Percentiles rank a stretch among this genome's conserved stretches.
phyloP scores from a whole-genome alignment of 805 yeast species.

The Metahyphopichia silvanorum region DNA sequence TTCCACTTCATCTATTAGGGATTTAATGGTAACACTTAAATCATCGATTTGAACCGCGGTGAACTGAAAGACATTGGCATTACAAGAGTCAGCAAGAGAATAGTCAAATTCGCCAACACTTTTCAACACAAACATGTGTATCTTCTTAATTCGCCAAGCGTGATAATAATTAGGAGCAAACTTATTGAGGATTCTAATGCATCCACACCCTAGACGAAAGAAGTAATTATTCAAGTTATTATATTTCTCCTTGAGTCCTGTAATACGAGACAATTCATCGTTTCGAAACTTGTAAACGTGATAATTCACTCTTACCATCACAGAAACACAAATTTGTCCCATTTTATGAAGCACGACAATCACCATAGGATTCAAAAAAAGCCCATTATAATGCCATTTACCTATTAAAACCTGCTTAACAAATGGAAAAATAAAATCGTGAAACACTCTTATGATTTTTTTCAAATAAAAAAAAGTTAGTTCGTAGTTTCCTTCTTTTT shows the following conservation, averaged over 20 bases:
- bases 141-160: slow-evolving; percentile 63
- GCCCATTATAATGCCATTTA: slow-evolving; percentile 29
- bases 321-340: slow-evolving; percentile 21
- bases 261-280: too few species aligned
- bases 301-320: slow-evolving; percentile 11
- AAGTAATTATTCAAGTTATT: slow-evolving; percentile 1
- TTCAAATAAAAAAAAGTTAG: slow-evolving; percentile 31
- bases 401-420: slow-evolving; percentile 21
- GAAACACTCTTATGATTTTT: slow-evolving; percentile 16
- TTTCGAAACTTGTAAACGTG: too few species aligned
- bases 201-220: slow-evolving; percentile 5
- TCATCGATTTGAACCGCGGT: slow-evolving; percentile 10
- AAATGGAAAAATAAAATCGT: slow-evolving; percentile 18
- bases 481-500: slow-evolving; percentile 18
- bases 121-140: slow-evolving; percentile 28
- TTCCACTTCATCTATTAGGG: slow-evolving; percentile 2
- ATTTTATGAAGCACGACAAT: slow-evolving; percentile 37
- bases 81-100: slow-evolving; percentile 5
- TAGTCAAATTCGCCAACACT: slow-evolving; percentile 6
- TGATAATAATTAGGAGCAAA: slow-evolving; percentile 56
- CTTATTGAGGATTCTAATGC: slow-evolving; percentile 21
- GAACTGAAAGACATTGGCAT: slow-evolving; percentile 12
- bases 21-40: slow-evolving; percentile 3
- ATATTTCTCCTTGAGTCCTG: slow-evolving; percentile 1
- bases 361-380: slow-evolving; percentile 28